A percentile compares a stretch with the other conserved stretches of the same genome.
These are phyloP conservation scores for Gryganskiella cystojenkinii DNA, from an alignment of 192 early-diverging fungal species.

Conservation along the genomic window DNA sequence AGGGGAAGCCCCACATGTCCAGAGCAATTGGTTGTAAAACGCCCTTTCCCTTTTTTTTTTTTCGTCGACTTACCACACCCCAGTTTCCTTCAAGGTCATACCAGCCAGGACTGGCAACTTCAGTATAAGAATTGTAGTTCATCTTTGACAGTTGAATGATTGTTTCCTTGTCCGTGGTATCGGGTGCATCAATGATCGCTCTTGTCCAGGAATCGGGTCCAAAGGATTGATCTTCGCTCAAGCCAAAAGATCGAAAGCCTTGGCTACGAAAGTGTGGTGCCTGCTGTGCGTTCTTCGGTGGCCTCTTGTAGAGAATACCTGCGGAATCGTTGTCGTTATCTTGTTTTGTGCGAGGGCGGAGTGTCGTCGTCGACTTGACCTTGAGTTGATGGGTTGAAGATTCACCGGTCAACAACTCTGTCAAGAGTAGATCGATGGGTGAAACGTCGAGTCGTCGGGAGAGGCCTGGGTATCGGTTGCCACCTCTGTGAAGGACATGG, in stretches of 20 bases:
- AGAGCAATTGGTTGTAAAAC: slow-evolving; percentile 78
- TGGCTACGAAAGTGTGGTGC: slow-evolving; percentile 35
- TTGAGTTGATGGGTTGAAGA: slow-evolving; percentile 40
- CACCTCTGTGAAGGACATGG: slow-evolving; percentile 55
- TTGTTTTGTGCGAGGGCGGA: slow-evolving; percentile 22
- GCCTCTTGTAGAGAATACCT: too few relatives aligned
- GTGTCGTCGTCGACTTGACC: slow-evolving; percentile 36
- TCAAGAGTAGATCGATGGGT: slow-evolving; percentile 12
- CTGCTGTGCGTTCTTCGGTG: slow-evolving; percentile 23
- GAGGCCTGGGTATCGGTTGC: slow-evolving; percentile 37
- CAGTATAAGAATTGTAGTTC: slow-evolving; percentile 87
- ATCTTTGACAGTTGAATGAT: slow-evolving; percentile 82
- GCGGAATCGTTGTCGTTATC: background rate
- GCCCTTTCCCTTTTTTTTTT: slow-evolving; percentile 51
- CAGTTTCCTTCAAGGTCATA: slow-evolving; percentile 76
- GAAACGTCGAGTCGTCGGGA: slow-evolving; percentile 48
- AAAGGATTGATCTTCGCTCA: slow-evolving; percentile 33
- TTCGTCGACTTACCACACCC: slow-evolving; percentile 58
- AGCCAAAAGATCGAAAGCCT: slow-evolving; percentile 69
- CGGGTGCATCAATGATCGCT: slow-evolving; percentile 62
- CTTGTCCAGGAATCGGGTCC: slow-evolving; percentile 32
- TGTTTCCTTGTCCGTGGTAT: slow-evolving; percentile 78
- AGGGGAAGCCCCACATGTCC: slow-evolving; percentile 45
- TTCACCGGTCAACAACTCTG: slow-evolving; percentile 29
- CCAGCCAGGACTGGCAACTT: slow-evolving; percentile 71